Evolutionary conservation across 1,284 basidiomycete species (phyloP).

Genomic region (Cryptococcus deneoformans): DNA sequence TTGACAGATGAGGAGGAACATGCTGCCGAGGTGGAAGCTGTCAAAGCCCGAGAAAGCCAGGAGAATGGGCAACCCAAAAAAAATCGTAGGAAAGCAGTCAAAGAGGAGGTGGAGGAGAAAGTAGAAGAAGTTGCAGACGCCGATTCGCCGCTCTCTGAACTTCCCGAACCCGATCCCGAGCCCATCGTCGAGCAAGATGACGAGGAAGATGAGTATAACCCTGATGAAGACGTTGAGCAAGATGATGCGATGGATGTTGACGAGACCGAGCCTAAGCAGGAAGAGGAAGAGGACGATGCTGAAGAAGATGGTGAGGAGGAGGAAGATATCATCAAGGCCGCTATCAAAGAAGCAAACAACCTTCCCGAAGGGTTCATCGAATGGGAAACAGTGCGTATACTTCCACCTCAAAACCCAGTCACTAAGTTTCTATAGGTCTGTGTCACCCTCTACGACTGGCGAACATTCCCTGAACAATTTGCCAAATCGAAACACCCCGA

Average conservation of each 20-base stretch:
- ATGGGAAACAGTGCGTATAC: slow-evolving; percentile 51
- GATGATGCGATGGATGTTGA: slow-evolving; percentile 15
- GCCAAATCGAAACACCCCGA: slow-evolving; percentile 52
- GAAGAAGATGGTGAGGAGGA: slow-evolving; percentile 24
- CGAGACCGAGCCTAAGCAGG: background rate
- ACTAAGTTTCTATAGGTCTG: slow-evolving; percentile 45
- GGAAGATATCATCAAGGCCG: slow-evolving; percentile 34
- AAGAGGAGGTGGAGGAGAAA: slow-evolving; percentile 10
- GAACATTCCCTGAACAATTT: slow-evolving; percentile 52
- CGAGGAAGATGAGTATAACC: background rate
- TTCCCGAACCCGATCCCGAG: background rate
- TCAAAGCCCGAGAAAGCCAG: background rate
- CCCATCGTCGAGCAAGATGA: background rate
- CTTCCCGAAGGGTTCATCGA: slow-evolving; percentile 47
- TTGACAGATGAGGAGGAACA: slow-evolving; percentile 45
- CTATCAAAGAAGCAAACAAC: slow-evolving; percentile 36
- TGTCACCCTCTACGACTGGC: slow-evolving; percentile 53
- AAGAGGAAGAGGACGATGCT: slow-evolving; percentile 12
- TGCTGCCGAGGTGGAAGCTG: slow-evolving; percentile 9
- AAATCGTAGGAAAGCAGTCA: background rate
- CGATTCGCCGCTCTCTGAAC: background rate
- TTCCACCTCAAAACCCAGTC: background rate
- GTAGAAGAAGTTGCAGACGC: slow-evolving; percentile 2
- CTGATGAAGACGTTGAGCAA: background rate
- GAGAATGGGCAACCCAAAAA: no score